phyloP scores from a whole-genome alignment of 352 stramenopile genomes.

The Pseudoperonospora humuli region DNA sequence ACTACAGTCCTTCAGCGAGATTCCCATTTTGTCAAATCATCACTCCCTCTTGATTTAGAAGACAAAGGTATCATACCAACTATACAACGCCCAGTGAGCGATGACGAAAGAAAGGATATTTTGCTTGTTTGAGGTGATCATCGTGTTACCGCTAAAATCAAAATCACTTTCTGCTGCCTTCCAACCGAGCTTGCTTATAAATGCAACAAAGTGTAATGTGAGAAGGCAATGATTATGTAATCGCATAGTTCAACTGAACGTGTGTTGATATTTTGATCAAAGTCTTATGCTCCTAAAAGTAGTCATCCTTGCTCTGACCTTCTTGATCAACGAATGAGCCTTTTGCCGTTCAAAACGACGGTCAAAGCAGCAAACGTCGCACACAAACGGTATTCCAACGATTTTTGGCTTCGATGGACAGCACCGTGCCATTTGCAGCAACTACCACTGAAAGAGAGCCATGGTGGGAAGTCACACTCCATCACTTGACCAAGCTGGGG shows the following conservation, averaged over 20 bases:
- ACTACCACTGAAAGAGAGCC: too few relatives aligned
- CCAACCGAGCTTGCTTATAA: conserved; percentile 65
- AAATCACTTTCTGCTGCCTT: conserved; percentile 84
- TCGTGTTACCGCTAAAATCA: conserved; percentile 51
- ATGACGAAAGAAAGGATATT: conserved; percentile 81
- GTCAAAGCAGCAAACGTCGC: too few relatives aligned
- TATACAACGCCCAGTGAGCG: conserved; percentile 21
- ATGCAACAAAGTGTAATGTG: conserved; percentile 5
- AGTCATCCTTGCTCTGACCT: conserved; percentile 80
- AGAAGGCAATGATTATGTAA: conserved; percentile 58
- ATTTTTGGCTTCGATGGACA: too few relatives aligned
- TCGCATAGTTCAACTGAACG: conserved; percentile 83
- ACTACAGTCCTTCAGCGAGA: conserved; percentile 59
- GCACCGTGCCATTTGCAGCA: too few relatives aligned
- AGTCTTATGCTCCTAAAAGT: conserved; percentile 78
- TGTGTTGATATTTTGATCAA: conserved; percentile 64
- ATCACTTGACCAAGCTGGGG: too few relatives aligned
- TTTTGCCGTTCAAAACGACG: too few relatives aligned
- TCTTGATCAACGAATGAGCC: too few relatives aligned
- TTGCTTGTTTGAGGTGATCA: conserved; percentile 55
- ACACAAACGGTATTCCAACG: too few relatives aligned
- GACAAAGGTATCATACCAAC: not conserved
- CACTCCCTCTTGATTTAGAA: conserved; percentile 31
- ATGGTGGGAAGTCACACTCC: too few relatives aligned
- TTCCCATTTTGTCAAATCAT: conserved; percentile 79